Evolutionary conservation across 768 basidiomycete species (phyloP).

Genomic region (Hericium alpestre): DNA sequence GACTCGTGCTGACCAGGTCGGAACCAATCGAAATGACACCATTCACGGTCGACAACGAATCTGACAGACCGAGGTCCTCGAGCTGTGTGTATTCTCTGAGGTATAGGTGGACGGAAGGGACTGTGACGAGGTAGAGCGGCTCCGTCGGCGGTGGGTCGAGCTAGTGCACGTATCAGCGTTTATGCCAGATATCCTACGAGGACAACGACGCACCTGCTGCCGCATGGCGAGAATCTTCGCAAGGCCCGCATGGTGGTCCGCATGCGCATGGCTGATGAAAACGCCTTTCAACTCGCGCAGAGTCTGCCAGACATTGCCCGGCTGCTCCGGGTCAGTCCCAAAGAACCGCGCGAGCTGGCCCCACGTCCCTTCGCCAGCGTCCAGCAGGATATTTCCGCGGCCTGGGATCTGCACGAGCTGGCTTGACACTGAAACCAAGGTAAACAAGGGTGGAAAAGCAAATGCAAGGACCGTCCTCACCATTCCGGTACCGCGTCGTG

Average conservation of each 20-base stretch:
- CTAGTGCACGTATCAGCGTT: constrained; percentile 25
- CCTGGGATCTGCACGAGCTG: constrained; percentile 69
- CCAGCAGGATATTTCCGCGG: constrained; percentile 69
- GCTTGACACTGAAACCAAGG: constrained; percentile 45
- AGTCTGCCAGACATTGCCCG: constrained; percentile 40
- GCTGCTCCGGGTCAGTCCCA: constrained; percentile 34
- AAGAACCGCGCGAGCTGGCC: constrained; percentile 78
- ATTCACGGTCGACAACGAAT: constrained; percentile 25
- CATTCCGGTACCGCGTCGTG: constrained; percentile 81
- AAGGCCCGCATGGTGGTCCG: constrained; percentile 84
- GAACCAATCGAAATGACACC: constrained; percentile 43
- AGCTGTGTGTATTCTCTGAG: constrained; percentile 64
- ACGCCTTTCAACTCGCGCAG: constrained; percentile 68
- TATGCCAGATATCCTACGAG: neutral
- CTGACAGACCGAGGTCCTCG: constrained; percentile 55
- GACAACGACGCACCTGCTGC: constrained; percentile 37
- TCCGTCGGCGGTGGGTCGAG: constrained; percentile 48
- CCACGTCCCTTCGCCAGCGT: constrained; percentile 87
- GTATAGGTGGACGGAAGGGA: constrained; percentile 47
- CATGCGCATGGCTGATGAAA: constrained; percentile 85
- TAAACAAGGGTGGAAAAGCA: neutral
- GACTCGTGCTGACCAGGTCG: constrained; percentile 5
- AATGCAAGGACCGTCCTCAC: constrained; percentile 27
- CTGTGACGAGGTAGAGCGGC: constrained; percentile 64
- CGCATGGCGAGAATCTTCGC: constrained; percentile 65